phyloP scores from a whole-genome alignment of 2,329 filamentous ascomycete species.

The Sclerotinia spermophila region DNA sequence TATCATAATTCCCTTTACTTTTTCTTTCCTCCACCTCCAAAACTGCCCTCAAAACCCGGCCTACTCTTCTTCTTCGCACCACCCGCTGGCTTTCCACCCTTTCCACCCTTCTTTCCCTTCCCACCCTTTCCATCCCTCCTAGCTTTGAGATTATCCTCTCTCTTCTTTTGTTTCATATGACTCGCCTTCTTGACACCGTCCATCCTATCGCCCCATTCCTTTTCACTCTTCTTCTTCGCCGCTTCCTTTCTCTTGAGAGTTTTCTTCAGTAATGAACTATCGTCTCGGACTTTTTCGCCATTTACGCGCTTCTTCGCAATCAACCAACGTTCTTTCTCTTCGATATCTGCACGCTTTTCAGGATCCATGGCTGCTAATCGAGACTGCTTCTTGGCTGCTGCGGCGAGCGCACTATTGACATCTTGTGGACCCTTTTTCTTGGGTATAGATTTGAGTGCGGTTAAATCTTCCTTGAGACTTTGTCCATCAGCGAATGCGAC shows the following conservation, averaged over 20 bases:
- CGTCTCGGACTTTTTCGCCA: constrained; percentile 84
- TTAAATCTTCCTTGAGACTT: constrained; percentile 68
- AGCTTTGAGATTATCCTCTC: constrained; percentile 73
- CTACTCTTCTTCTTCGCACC: constrained; percentile 48
- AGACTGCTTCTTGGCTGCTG: constrained; percentile 80
- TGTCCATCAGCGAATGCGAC: constrained; percentile 88
- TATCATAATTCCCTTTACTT: neutral
- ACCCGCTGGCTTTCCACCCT: constrained; percentile 48
- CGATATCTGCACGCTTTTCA: constrained; percentile 77
- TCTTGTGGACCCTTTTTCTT: constrained; percentile 83
- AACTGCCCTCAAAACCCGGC: constrained; percentile 57
- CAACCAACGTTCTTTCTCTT: constrained; percentile 92
- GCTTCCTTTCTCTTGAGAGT: constrained; percentile 90
- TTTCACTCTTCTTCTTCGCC: constrained; percentile 84
- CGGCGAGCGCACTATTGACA: constrained; percentile 78
- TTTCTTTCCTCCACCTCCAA: constrained; percentile 31
- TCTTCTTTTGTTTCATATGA: constrained; percentile 77
- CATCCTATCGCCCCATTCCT: constrained; percentile 75
- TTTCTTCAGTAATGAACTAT: constrained; percentile 85
- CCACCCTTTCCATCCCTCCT: constrained; percentile 71
- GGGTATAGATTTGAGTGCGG: constrained; percentile 58
- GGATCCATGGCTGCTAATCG: constrained; percentile 72
- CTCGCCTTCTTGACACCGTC: constrained; percentile 71
- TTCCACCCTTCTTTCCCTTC: constrained; percentile 53
- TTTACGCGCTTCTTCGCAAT: constrained; percentile 84